Evolutionary conservation across 352 stramenopile species (phyloP).

Genomic region (Globisporangium cylindrosporum): DNA sequence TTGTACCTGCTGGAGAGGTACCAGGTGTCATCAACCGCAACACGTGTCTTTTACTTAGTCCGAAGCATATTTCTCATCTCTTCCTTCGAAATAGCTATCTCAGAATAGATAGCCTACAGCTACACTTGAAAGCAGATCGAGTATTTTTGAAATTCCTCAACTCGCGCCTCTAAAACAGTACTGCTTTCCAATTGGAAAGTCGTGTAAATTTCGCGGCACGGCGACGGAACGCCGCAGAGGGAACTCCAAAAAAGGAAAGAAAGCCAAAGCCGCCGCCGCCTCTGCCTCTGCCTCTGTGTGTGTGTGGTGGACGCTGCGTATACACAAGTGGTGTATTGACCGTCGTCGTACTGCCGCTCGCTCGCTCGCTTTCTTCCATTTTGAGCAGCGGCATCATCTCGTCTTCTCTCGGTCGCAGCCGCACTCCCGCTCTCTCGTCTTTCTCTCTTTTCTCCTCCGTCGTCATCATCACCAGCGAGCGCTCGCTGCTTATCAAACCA

Average conservation of each 20-base stretch:
- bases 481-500: not conserved
- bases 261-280: not conserved
- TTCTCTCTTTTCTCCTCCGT: not conserved
- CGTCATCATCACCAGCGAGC: not conserved
- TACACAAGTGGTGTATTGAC: not conserved
- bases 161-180: no score
- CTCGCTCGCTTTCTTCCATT: not conserved
- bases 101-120: not conserved
- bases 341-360: not conserved
- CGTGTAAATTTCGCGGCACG: conserved; percentile 14
- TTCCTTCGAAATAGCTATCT: no score
- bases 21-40: not conserved
- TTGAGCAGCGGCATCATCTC: not conserved
- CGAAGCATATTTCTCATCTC: no score
- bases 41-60: no score
- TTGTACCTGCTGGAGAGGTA: not conserved
- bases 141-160: not conserved
- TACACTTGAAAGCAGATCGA: not conserved
- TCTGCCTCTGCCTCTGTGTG: not conserved
- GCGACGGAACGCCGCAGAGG: conserved; percentile 8
- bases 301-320: not conserved
- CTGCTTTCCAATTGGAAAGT: conserved; percentile 14
- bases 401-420: not conserved
- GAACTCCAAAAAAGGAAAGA: conserved; percentile 12
- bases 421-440: not conserved